phyloP scores from a whole-genome alignment of 192 early-diverging fungal genomes.

The Paraglomus occultum region DNA sequence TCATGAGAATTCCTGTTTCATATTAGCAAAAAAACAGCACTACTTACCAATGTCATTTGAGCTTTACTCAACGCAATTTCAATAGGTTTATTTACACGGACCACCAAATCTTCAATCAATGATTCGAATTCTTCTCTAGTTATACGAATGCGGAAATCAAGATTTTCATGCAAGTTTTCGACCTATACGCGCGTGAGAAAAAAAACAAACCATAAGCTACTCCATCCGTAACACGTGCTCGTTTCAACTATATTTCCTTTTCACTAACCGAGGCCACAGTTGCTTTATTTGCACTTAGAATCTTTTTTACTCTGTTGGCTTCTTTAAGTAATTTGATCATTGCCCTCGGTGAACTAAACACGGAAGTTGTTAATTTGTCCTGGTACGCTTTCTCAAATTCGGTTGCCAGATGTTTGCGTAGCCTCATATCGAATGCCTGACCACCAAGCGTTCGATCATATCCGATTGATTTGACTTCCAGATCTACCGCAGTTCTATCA shows the following conservation, averaged over 20 bases:
- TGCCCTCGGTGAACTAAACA: conserved; percentile 70
- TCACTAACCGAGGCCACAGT: conserved; percentile 69
- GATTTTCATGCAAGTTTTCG: conserved; percentile 83
- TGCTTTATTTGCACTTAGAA: conserved; percentile 92
- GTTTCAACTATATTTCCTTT: background rate
- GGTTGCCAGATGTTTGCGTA: conserved; percentile 79
- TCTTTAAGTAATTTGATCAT: conserved; percentile 91
- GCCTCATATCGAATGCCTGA: conserved; percentile 76
- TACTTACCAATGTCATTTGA: conserved; percentile 56
- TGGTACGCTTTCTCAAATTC: conserved; percentile 62
- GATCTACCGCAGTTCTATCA: conserved; percentile 54
- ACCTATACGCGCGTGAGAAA: conserved; percentile 54
- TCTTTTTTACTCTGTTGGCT: conserved; percentile 93
- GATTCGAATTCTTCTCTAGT: conserved; percentile 80
- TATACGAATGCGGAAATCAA: conserved; percentile 77
- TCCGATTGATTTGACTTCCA: conserved; percentile 81
- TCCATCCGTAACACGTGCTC: background rate
- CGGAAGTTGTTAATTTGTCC: conserved; percentile 46
- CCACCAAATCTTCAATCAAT: conserved; percentile 60
- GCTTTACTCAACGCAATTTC: conserved; percentile 66
- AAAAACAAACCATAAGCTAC: background rate
- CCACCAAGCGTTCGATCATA: conserved; percentile 88
- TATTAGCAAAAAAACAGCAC: background rate
- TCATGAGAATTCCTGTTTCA: conserved; percentile 13
- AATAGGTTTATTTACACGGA: conserved; percentile 72